These are phyloP conservation scores for Peronospora belbahrii DNA, from an alignment of 352 stramenopile species.

Conservation along the genomic window DNA sequence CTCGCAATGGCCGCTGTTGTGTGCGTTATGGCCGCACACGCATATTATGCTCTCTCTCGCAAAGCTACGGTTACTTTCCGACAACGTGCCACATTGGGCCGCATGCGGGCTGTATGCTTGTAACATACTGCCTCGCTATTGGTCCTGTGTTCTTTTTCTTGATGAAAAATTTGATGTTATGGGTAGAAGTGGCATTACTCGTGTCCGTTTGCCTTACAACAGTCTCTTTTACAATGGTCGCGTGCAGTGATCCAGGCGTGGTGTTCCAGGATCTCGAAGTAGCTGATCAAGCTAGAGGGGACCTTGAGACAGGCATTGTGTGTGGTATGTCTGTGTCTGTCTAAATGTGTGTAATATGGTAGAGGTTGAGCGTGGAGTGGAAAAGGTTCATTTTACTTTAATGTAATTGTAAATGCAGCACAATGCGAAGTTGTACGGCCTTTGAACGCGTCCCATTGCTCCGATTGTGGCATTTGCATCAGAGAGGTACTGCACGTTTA, in stretches of 20 bases:
- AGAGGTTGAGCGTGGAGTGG: background rate
- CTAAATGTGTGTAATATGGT: background rate
- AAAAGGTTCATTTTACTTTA: background rate
- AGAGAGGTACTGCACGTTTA: constrained; percentile 37
- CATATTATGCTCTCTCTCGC: constrained; percentile 46
- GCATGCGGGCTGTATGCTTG: constrained; percentile 63
- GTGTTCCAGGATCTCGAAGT: constrained; percentile 43
- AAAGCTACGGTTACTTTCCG: constrained; percentile 50
- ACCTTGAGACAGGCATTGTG: constrained; percentile 48
- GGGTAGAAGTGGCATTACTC: constrained; percentile 41
- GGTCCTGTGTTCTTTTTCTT: constrained; percentile 50
- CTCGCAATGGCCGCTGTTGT: constrained; percentile 23
- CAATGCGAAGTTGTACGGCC: constrained; percentile 71
- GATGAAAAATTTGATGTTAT: constrained; percentile 31
- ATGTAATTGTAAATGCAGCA: constrained; percentile 25
- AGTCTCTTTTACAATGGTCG: constrained; percentile 64
- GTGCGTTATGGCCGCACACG: constrained; percentile 49
- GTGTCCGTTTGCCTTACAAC: constrained; percentile 51
- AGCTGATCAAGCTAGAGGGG: constrained; percentile 15
- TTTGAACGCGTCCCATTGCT: constrained; percentile 66
- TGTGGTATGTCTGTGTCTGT: constrained; percentile 43
- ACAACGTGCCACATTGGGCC: constrained; percentile 57
- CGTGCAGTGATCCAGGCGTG: constrained; percentile 68
- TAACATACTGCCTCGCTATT: constrained; percentile 65
- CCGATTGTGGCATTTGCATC: constrained; percentile 71